Evolutionary conservation across 2,329 filamentous ascomycete species (phyloP), one percentile per base, ranked within the genome.

Genomic region (Coleophoma crateriformis): DNA sequence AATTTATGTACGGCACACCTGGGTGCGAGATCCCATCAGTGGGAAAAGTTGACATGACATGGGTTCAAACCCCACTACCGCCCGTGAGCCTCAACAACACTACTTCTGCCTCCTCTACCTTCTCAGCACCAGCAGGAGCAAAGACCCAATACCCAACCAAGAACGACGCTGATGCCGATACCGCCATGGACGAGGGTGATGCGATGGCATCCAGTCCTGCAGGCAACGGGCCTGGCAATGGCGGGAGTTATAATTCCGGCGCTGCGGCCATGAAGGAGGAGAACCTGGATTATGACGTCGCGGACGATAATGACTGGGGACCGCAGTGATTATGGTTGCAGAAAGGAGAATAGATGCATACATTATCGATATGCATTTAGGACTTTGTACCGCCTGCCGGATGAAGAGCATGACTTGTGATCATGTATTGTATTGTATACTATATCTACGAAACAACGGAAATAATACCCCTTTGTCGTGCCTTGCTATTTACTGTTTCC

Each of bases 41-140:
- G 11, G 82, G 79, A 39, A 78, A 77, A 42, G 72, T 90, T 12
- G 82, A 88, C 48, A 65, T 88, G 37, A 66, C 77, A 1, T 92
- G 88, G 88, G 74, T 66, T n/a, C 54, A 60, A 44, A 64, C 56
- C 1, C 58, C 63, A 15, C 49, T 64, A 1, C 58, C 61, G 13
- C 58, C 63, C 2, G 53, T 61, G 10, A 56, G 46, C 13, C 47
- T 59, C 14, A 43, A 51, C 14, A 34, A 44, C 33, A 54, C 27
- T 10, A 27, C 27, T 2, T 27, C 27, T 27, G 27, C 27, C 27
- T 3, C 27, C 27, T 27, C 27, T 27, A 27, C 27, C 27, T 27
- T 27, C 27, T 10, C 27, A 27, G 27, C 27, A 27, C 27, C 27
- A 27, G 27, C 27, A 27, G 27, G 27, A 10, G 27, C 27, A 7